A percentile compares a stretch with the other conserved stretches of the same genome.
Conservation (phyloP, 208 protist genomes). For the Crithidia bombi region DNA sequence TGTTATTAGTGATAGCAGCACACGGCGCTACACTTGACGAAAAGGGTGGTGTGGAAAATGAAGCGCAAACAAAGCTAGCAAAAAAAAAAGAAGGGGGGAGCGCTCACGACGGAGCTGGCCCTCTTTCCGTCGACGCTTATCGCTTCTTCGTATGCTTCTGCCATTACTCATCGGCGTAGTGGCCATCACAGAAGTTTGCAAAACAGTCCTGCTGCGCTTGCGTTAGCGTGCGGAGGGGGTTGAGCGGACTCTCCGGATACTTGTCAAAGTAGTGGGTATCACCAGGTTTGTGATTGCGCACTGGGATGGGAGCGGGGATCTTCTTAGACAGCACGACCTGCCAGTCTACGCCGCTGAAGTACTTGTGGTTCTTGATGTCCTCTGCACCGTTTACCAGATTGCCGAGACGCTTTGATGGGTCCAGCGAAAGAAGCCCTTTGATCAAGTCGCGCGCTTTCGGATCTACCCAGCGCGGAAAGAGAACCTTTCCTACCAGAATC, state of each 20-base stretch:
- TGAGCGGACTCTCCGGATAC: constrained; percentile 87
- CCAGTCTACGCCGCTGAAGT: constrained; percentile 96
- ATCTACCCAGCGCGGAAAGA: constrained; percentile 88
- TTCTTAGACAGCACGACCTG: constrained; percentile 81
- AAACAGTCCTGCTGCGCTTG: constrained; percentile 84
- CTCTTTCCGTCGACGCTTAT: background rate
- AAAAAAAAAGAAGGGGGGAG: background rate
- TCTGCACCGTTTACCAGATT: constrained; percentile 84
- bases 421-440: constrained; percentile 76
- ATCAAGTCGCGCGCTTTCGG: constrained; percentile 86
- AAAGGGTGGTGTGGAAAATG: no score
- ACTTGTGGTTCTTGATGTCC: constrained; percentile 97
- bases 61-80: background rate
- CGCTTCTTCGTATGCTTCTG: background rate
- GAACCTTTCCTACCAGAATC: constrained; percentile 82
- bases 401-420: constrained; percentile 91
- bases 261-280: constrained; percentile 93
- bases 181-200: constrained; percentile 88
- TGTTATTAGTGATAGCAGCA: no score
- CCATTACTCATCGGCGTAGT: constrained; percentile 71
- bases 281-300: constrained; percentile 75
- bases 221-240: constrained; percentile 77
- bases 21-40: no score
- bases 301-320: constrained; percentile 83
- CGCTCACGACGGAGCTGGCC: background rate